phyloP scores from a whole-genome alignment of 352 stramenopile genomes.

The Hyaloperonospora arabidopsidis region DNA sequence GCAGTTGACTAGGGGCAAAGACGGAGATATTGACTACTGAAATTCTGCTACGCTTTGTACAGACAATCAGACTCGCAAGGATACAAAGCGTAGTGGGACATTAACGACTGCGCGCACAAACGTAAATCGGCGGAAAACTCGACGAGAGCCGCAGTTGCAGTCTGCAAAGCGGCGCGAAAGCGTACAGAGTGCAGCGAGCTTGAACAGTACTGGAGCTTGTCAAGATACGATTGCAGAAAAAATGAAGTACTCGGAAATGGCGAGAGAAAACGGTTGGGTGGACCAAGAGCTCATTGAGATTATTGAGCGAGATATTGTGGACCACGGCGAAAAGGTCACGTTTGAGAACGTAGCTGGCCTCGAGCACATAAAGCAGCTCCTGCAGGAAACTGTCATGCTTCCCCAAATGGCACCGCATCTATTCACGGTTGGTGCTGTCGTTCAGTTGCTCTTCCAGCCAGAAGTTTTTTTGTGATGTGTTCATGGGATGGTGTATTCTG shows the following conservation, averaged over 20 bases:
- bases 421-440: constrained; percentile 44
- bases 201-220: constrained; percentile 13
- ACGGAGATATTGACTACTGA: neutral
- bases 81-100: constrained; percentile 13
- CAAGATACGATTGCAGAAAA: constrained; percentile 41
- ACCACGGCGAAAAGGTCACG: constrained; percentile 55
- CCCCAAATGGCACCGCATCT: constrained; percentile 76
- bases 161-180: constrained; percentile 22
- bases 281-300: constrained; percentile 80
- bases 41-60: neutral
- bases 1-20: neutral
- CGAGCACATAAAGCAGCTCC: constrained; percentile 72
- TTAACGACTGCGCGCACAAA: constrained; percentile 5
- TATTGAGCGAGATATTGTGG: constrained; percentile 83
- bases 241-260: constrained; percentile 72
- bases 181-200: constrained; percentile 28
- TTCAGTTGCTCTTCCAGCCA: neutral
- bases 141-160: constrained; percentile 5
- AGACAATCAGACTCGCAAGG: constrained; percentile 21
- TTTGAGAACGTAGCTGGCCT: constrained; percentile 76
- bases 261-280: constrained; percentile 58
- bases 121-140: constrained; percentile 16
- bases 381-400: constrained; percentile 82
- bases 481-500: constrained; percentile 7
- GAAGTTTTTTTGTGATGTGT: neutral